These are phyloP conservation scores for Baorangia bicolor DNA, from an alignment of 768 basidiomycete genomes.

Conservation along the genomic window DNA sequence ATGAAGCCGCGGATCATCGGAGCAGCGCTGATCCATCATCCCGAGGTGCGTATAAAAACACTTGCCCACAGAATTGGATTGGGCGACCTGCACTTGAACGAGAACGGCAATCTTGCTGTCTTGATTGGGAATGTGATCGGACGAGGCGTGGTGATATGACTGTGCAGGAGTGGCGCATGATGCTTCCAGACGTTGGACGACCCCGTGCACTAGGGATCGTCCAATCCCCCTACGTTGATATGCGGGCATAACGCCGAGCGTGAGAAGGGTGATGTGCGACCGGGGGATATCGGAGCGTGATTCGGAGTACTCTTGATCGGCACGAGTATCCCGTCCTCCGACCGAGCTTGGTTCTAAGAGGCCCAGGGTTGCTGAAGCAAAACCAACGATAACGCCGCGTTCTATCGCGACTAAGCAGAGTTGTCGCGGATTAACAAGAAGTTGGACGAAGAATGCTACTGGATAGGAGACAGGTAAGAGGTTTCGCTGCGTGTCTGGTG, in stretches of 20 bases:
- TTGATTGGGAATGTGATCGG: neutral
- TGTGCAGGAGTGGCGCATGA: neutral
- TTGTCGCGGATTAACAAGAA: slow-evolving; percentile 28
- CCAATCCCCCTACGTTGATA: slow-evolving; percentile 32
- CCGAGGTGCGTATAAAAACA: slow-evolving; percentile 30
- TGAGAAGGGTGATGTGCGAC: slow-evolving; percentile 27
- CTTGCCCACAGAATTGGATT: slow-evolving; percentile 25
- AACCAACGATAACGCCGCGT: slow-evolving; percentile 22
- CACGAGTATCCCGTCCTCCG: neutral
- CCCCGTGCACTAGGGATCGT: slow-evolving; percentile 27
- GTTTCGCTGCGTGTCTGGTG: slow-evolving; percentile 14
- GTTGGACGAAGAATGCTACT: slow-evolving; percentile 32
- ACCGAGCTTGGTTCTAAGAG: neutral
- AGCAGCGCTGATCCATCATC: slow-evolving; percentile 24
- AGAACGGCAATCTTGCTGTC: slow-evolving; percentile 20
- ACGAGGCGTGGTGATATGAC: neutral
- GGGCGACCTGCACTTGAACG: slow-evolving; percentile 29
- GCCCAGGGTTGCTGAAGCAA: slow-evolving; percentile 27
- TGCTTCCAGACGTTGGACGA: slow-evolving; percentile 27
- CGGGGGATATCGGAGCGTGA: slow-evolving; percentile 9
- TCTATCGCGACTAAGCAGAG: slow-evolving; percentile 32
- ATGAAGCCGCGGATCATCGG: slow-evolving; percentile 5
- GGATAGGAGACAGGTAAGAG: slow-evolving; percentile 31
- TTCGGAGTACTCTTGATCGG: slow-evolving; percentile 1
- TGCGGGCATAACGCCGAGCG: slow-evolving; percentile 28